Evolutionary conservation across 495 filamentous ascomycete species (phyloP).

Genomic region (Neurospora sp.): DNA sequence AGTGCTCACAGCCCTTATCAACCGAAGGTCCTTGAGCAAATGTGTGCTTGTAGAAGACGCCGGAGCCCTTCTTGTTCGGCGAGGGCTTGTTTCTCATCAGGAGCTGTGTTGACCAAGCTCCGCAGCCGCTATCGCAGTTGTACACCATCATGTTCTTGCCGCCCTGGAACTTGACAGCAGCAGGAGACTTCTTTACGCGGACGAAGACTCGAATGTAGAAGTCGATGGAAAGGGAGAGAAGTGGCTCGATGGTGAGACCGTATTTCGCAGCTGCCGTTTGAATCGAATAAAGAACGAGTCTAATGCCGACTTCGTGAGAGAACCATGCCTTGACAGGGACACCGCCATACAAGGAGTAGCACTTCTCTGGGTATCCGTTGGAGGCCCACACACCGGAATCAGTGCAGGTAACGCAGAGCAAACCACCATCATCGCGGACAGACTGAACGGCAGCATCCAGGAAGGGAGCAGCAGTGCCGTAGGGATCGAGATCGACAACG

Average conservation of each 20-base stretch:
- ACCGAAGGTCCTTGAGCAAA: constrained; percentile 58
- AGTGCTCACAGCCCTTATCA: constrained; percentile 61
- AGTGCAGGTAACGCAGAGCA: constrained; percentile 93
- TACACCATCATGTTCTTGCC: constrained; percentile 91
- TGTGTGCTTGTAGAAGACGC: constrained; percentile 61
- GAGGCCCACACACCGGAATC: constrained; percentile 93
- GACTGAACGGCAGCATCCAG: constrained; percentile 81
- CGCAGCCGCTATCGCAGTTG: constrained; percentile 81
- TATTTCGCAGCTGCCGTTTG: constrained; percentile 73
- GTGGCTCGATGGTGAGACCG: constrained; percentile 82
- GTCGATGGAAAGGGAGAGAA: constrained; percentile 88
- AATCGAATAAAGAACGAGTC: constrained; percentile 72
- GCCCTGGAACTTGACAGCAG: constrained; percentile 77
- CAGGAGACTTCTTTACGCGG: constrained; percentile 63
- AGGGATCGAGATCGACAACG: constrained; percentile 94
- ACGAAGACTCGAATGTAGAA: constrained; percentile 93
- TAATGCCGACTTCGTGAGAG: constrained; percentile 82
- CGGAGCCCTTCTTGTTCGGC: constrained; percentile 57
- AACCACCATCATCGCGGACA: constrained; percentile 69
- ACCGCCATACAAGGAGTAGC: constrained; percentile 84
- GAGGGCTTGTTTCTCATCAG: constrained; percentile 55
- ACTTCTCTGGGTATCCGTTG: constrained; percentile 84
- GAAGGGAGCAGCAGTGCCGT: constrained; percentile 85
- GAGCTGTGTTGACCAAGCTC: constrained; percentile 72
- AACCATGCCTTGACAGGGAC: constrained; percentile 70